Base-by-base conservation (phyloP, 2,329 filamentous ascomycete genomes). In the Penicillium sp. region DNA sequence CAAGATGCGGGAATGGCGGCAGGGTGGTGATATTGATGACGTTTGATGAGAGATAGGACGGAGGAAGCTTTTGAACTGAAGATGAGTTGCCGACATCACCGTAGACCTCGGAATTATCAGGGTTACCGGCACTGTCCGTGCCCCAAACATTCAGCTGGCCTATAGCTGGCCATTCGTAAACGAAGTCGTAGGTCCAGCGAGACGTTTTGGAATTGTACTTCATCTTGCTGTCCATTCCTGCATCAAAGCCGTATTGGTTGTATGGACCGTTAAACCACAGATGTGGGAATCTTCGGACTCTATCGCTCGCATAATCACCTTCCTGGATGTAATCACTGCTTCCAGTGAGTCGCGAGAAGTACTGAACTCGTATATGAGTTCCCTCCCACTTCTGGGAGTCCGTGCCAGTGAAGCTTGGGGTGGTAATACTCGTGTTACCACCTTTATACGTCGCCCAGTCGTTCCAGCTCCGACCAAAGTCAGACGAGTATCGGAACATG, bases 91-190 rank as follows among this genome's bases (percentile, higher is more conserved):
- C 83, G 27, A 85, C 78, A 68, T 88, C 86, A 27, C 86, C 86
- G 56, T 81, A 82, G 3, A 86, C 80, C 57, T 77, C 79, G 2
- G 80, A 81, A 58, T 83, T 78, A 70, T 89, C 86, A 0, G 86
- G 85, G 60, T 81, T 74, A 29, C 85, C 84, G 69, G 87, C 80
- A 0, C 81, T 80, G 65, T 88, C 85, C 70, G 87, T 82, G 44
- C 86, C 86, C 86, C 86, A 88, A 9, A 86, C 78, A 63, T 87
- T 89, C 58, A 87, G 73, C 67, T 88, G 85, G 55, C 85, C 81
- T 42, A 81, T 73, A 2, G 82, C 81, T 2, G 86, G 86, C 81
- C 84, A 88, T 67, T 89, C 86, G 8, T 79, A 78, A 77, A 87
- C 82, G 58, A 87, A 84, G 62, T 84, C 78, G 63, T 82, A 83